Evolutionary conservation across 768 basidiomycete species (phyloP).

Genomic region (Hygrophorus pudorinus): DNA sequence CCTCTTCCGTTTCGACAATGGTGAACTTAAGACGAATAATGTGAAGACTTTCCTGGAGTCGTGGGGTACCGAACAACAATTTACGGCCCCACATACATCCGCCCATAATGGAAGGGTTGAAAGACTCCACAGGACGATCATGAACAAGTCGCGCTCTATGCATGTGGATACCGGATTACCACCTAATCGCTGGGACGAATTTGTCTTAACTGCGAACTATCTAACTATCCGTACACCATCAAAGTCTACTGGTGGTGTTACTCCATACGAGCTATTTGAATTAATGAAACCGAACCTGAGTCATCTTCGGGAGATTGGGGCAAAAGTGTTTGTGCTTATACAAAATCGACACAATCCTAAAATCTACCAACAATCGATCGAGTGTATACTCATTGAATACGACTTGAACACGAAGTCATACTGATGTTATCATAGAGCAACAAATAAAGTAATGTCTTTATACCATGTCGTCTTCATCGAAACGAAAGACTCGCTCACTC

Average conservation of each 20-base stretch:
- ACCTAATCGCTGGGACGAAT: constrained; percentile 21
- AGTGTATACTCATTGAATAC: constrained; percentile 18
- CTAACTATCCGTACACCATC: constrained; percentile 7
- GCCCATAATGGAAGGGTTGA: constrained; percentile 28
- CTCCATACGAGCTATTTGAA: too few relatives aligned
- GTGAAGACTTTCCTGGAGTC: constrained; percentile 3
- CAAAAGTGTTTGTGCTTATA: too few relatives aligned
- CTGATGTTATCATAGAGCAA: too few relatives aligned
- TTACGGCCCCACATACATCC: constrained; percentile 24
- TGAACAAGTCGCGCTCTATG: constrained; percentile 22
- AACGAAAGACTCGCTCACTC: too few relatives aligned
- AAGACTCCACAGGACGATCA: constrained; percentile 23
- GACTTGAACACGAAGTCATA: too few relatives aligned
- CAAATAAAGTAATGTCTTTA: too few relatives aligned
- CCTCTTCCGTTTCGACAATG: constrained; percentile 11
- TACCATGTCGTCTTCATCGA: too few relatives aligned
- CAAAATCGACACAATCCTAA: too few relatives aligned
- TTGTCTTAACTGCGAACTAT: constrained; percentile 18
- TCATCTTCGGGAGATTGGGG: too few relatives aligned
- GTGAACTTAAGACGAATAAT: constrained; percentile 16
- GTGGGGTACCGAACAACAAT: constrained; percentile 11
- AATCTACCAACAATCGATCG: too few relatives aligned
- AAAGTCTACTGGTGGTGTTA: not conserved
- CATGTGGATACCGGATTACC: constrained; percentile 12
- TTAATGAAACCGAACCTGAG: too few relatives aligned